Conservation (phyloP, 1,284 basidiomycete species). For the Vanrija sp. region DNA sequence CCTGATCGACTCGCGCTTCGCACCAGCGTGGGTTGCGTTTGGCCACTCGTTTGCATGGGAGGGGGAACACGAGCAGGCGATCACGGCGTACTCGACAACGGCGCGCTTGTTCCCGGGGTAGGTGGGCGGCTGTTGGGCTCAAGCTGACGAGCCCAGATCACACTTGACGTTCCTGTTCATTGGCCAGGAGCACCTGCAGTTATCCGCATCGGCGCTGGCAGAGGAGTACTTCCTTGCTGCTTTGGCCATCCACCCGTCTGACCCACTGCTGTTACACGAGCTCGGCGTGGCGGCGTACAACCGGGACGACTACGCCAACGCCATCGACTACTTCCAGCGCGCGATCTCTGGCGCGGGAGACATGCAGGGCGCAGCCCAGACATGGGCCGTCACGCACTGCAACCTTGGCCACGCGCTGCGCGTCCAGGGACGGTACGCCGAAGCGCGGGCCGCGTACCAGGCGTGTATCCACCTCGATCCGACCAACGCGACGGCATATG, state of each 20-base stretch:
- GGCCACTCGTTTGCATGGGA: slow-evolving; percentile 96
- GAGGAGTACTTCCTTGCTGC: slow-evolving; percentile 83
- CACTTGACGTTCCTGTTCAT: slow-evolving; percentile 93
- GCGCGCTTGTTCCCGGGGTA: slow-evolving; percentile 90
- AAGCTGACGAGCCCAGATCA: slow-evolving; percentile 56
- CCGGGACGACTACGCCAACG: slow-evolving; percentile 66
- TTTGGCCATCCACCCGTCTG: slow-evolving; percentile 70
- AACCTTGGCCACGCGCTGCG: slow-evolving; percentile 85
- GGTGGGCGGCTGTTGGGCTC: slow-evolving; percentile 29
- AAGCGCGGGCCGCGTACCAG: slow-evolving; percentile 67
- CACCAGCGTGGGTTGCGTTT: slow-evolving; percentile 95
- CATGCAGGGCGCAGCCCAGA: slow-evolving; percentile 74
- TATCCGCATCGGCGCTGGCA: slow-evolving; percentile 77
- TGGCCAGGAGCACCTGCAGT: slow-evolving; percentile 94
- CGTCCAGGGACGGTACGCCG: slow-evolving; percentile 66
- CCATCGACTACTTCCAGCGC: slow-evolving; percentile 65
- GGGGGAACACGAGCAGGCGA: slow-evolving; percentile 96
- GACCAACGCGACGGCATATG: slow-evolving; percentile 68
- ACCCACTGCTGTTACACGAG: slow-evolving; percentile 89
- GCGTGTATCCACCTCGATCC: slow-evolving; percentile 77
- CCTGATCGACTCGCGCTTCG: slow-evolving; percentile 93
- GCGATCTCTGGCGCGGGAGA: slow-evolving; percentile 71
- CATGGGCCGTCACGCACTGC: slow-evolving; percentile 83
- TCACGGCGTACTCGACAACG: slow-evolving; percentile 95
- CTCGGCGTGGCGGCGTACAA: slow-evolving; percentile 88